Evolutionary conservation across 2,329 filamentous ascomycete species (phyloP).

Genomic region (Fusarium floridanum): DNA sequence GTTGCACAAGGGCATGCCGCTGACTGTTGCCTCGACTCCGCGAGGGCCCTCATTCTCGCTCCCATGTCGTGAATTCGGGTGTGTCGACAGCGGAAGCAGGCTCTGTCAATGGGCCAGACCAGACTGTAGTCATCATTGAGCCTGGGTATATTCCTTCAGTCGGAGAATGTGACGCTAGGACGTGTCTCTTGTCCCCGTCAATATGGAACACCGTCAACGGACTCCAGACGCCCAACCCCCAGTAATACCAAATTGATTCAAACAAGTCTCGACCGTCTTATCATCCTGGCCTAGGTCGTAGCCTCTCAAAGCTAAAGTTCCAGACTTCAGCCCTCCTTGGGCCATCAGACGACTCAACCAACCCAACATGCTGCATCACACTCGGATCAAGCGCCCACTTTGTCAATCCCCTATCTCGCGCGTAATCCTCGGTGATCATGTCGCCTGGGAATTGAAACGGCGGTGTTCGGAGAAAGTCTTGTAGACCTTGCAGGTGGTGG

Average conservation of each 20-base stretch:
- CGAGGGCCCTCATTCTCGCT: too few relatives aligned
- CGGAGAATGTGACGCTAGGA: background rate
- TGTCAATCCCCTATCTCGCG: conserved; percentile 43
- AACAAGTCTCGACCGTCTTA: too few relatives aligned
- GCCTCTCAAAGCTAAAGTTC: conserved; percentile 54
- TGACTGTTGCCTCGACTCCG: background rate
- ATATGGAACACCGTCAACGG: background rate
- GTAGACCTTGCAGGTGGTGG: conserved; percentile 47
- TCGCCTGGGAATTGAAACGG: conserved; percentile 53
- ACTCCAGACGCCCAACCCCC: background rate
- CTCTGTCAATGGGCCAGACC: background rate
- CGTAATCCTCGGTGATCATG: conserved; percentile 53
- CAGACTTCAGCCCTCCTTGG: conserved; percentile 49
- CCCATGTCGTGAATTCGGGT: background rate
- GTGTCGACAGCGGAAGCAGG: background rate
- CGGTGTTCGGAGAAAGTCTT: conserved; percentile 46
- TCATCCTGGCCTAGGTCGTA: background rate
- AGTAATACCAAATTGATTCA: background rate
- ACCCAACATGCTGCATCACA: conserved; percentile 54
- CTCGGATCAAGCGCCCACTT: conserved; percentile 56
- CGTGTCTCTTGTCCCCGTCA: background rate
- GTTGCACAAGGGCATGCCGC: background rate
- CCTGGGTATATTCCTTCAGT: background rate
- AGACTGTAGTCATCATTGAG: background rate
- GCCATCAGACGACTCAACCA: conserved; percentile 49